Conservation (phyloP, 805 yeast species). For the Saccharomycopsis microspora region DNA sequence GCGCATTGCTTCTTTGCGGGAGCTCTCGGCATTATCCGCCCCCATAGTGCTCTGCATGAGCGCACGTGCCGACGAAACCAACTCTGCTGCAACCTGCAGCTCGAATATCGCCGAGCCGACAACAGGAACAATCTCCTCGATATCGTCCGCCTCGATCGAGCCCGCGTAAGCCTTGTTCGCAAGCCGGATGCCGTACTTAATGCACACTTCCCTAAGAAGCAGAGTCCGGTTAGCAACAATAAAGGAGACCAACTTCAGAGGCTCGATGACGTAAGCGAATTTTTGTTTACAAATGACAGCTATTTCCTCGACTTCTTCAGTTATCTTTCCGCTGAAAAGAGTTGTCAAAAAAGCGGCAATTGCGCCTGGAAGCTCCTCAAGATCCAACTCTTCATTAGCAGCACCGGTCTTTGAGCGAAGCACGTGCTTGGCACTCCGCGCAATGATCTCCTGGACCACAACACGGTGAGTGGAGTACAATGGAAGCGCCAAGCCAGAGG, state of each 20-base stretch:
- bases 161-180: slow-evolving; percentile 24
- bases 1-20: slow-evolving; percentile 23
- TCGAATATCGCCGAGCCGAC: slow-evolving; percentile 6
- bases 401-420: slow-evolving; percentile 36
- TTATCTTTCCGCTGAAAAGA: slow-evolving; percentile 39
- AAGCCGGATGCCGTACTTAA: slow-evolving; percentile 85
- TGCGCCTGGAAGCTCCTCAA: slow-evolving; percentile 32
- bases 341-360: slow-evolving; percentile 65
- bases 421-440: slow-evolving; percentile 71
- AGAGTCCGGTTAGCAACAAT: slow-evolving; percentile 2
- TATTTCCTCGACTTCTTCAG: too few relatives aligned
- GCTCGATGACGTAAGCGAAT: too few relatives aligned
- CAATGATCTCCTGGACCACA: slow-evolving; percentile 47
- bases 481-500: slow-evolving; percentile 6
- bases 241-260: too few relatives aligned
- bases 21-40: background rate
- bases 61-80: too few relatives aligned
- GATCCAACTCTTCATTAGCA: slow-evolving; percentile 38
- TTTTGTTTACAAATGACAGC: too few relatives aligned
- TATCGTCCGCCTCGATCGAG: slow-evolving; percentile 19
- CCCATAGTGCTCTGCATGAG: background rate
- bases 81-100: too few relatives aligned
- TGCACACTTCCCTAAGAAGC: slow-evolving; percentile 59
- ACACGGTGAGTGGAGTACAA: slow-evolving; percentile 16
- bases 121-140: slow-evolving; percentile 27